A percentile compares a stretch with the other conserved stretches of the same genome.
Evolutionary conservation across 192 early-diverging fungal genomes (phyloP).

Genomic region (Piromyces sp.): DNA sequence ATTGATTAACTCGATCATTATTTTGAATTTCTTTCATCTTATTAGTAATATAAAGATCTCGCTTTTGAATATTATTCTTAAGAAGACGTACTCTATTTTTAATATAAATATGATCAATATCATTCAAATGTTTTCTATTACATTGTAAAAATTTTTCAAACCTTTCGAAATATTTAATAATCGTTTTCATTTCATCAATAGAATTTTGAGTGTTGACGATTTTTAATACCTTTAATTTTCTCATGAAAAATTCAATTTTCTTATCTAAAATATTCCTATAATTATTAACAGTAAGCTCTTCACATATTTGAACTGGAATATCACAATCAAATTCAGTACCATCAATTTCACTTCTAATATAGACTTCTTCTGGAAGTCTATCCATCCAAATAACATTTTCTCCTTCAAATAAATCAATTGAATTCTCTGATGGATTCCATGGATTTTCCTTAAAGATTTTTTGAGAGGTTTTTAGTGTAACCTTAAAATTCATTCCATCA

Average conservation of each 20-base stretch:
- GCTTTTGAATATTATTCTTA: neutral
- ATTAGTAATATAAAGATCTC: neutral
- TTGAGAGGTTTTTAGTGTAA: neutral
- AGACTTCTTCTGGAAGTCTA: neutral
- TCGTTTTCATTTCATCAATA: neutral
- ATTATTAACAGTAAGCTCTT: neutral
- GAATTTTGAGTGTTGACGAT: slow-evolving; percentile 6
- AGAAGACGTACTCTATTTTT: neutral
- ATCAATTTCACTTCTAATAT: no score
- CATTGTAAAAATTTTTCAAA: neutral
- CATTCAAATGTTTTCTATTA: neutral
- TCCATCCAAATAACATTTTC: neutral
- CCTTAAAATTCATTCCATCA: neutral
- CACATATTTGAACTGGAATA: neutral
- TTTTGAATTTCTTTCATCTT: slow-evolving; percentile 6
- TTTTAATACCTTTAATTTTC: slow-evolving; percentile 12
- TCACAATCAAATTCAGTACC: no score
- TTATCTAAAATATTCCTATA: slow-evolving; percentile 4
- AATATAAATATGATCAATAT: neutral
- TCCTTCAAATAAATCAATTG: neutral
- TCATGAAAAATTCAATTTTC: slow-evolving; percentile 8
- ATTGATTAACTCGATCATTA: slow-evolving; percentile 3
- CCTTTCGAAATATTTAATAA: slow-evolving; percentile 9
- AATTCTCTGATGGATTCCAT: neutral
- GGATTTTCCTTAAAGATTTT: neutral